These are phyloP conservation scores for Ampelomyces quisqualis DNA, from an alignment of 2,329 filamentous ascomycete species.

Conservation along the genomic window DNA sequence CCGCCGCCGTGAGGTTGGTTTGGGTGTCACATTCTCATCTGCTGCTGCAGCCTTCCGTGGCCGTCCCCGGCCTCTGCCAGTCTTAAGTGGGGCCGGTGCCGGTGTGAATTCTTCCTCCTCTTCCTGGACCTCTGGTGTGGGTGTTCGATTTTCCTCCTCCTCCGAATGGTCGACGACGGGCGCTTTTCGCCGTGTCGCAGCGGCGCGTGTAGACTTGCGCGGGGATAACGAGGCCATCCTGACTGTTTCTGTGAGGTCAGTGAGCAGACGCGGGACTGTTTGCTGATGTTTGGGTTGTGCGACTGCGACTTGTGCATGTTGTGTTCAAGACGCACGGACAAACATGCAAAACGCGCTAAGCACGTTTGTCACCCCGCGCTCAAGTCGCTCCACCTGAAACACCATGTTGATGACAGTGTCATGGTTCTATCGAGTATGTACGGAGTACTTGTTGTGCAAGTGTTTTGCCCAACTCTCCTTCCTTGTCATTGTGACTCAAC, in stretches of 20 bases:
- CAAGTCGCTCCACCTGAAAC: too few species aligned
- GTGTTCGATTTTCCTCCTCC: slow-evolving; percentile 70
- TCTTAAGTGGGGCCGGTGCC: slow-evolving; percentile 65
- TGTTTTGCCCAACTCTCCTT: too few species aligned
- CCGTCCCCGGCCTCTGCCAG: slow-evolving; percentile 58
- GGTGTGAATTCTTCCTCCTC: slow-evolving; percentile 76
- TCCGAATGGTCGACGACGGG: slow-evolving; percentile 72
- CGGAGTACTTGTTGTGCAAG: too few species aligned
- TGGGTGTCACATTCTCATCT: slow-evolving; percentile 47
- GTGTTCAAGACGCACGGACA: slow-evolving; percentile 16
- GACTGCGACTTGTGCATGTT: slow-evolving; percentile 14
- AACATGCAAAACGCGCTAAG: slow-evolving; percentile 23
- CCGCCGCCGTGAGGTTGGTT: slow-evolving; percentile 49
- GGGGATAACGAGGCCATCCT: slow-evolving; percentile 46
- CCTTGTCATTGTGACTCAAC: too few species aligned
- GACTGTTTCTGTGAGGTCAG: slow-evolving; percentile 18
- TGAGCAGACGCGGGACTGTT: slow-evolving; percentile 8
- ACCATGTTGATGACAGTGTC: too few species aligned
- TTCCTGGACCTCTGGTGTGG: slow-evolving; percentile 55
- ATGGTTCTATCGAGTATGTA: too few species aligned
- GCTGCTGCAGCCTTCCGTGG: slow-evolving; percentile 46
- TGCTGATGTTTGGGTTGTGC: slow-evolving; percentile 2
- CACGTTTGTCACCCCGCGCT: slow-evolving; percentile 21
- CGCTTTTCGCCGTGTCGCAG: slow-evolving; percentile 63
- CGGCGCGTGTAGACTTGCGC: slow-evolving; percentile 60